A percentile compares a stretch with the other conserved stretches of the same genome.
Conservation (phyloP, 495 filamentous ascomycete species). For the Geopyxis carbonaria region DNA sequence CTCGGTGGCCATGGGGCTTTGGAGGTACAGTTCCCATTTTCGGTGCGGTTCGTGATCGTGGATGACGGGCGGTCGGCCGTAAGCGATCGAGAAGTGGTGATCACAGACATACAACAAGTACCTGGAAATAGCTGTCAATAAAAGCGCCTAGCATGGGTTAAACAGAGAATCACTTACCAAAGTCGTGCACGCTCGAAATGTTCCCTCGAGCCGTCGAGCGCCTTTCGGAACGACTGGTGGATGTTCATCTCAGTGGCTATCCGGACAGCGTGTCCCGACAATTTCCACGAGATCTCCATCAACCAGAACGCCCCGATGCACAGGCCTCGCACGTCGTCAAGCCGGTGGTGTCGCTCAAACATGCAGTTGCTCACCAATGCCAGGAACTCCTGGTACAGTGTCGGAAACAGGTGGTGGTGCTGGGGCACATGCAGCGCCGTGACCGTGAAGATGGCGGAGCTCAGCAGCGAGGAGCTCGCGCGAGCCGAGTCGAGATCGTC, state of each 20-base stretch:
- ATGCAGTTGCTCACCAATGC: conserved; percentile 26
- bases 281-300: conserved; percentile 28
- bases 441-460: conserved; percentile 28
- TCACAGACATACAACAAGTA: conserved; percentile 31
- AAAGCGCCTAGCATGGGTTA: neutral
- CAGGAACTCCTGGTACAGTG: conserved; percentile 28
- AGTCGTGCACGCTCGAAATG: conserved; percentile 31
- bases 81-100: conserved; percentile 31
- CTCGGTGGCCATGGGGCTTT: conserved; percentile 31
- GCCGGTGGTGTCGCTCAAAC: conserved; percentile 26
- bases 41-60: conserved; percentile 37
- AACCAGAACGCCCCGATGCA: conserved; percentile 31
- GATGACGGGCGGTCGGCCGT: conserved; percentile 29
- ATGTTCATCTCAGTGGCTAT: conserved; percentile 30
- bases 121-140: neutral
- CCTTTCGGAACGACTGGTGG: conserved; percentile 32
- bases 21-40: conserved; percentile 36
- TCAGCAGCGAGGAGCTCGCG: conserved; percentile 26
- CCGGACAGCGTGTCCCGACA: conserved; percentile 29
- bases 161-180: conserved; percentile 14
- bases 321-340: conserved; percentile 28
- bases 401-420: conserved; percentile 27
- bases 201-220: conserved; percentile 27
- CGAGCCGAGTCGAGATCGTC: conserved; percentile 24
- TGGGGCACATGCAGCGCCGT: conserved; percentile 27